Percentiles rank a stretch among this genome's conserved stretches.
Evolutionary conservation across 1,284 basidiomycete genomes (phyloP).

Genomic region (Microbotryum lychnidis-dioicae): DNA sequence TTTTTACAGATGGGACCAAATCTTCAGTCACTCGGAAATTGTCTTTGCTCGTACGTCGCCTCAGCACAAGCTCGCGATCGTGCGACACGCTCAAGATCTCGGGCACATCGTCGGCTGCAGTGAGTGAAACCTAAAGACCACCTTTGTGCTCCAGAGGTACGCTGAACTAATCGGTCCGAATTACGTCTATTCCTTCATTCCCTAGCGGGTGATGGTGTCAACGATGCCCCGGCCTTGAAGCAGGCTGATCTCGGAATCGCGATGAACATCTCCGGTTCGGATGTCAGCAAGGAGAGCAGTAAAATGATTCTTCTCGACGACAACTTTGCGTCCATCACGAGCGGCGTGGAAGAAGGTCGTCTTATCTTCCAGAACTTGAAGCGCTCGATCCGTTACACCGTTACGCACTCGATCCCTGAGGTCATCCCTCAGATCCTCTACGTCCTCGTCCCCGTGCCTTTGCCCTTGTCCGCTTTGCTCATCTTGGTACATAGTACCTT

Average conservation of each 20-base stretch:
- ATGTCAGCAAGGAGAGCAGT: slow-evolving; percentile 59
- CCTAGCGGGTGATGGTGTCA: slow-evolving; percentile 51
- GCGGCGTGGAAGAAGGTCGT: slow-evolving; percentile 59
- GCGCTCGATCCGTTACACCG: slow-evolving; percentile 56
- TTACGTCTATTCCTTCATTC: too few relatives aligned
- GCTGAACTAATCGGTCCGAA: too few relatives aligned
- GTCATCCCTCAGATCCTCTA: slow-evolving; percentile 47
- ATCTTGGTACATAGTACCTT: slow-evolving; percentile 47
- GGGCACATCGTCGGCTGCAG: slow-evolving; percentile 55
- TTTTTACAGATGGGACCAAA: slow-evolving; percentile 37
- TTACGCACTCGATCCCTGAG: slow-evolving; percentile 60
- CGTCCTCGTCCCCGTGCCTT: slow-evolving; percentile 54
- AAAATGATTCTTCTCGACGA: slow-evolving; percentile 62
- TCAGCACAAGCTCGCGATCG: slow-evolving; percentile 63
- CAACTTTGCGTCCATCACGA: slow-evolving; percentile 62
- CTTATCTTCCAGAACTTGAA: slow-evolving; percentile 57
- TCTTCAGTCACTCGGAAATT: slow-evolving; percentile 58
- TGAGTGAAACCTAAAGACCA: slow-evolving; percentile 36
- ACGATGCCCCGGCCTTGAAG: slow-evolving; percentile 52
- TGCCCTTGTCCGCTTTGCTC: slow-evolving; percentile 57
- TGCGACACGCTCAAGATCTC: slow-evolving; percentile 59
- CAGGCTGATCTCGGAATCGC: slow-evolving; percentile 57
- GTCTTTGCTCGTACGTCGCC: slow-evolving; percentile 63
- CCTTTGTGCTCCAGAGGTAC: too few relatives aligned
- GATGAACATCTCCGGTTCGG: slow-evolving; percentile 64